phyloP scores from a whole-genome alignment of 2,329 filamentous ascomycete species.

The Phyllosticta citriasiana region DNA sequence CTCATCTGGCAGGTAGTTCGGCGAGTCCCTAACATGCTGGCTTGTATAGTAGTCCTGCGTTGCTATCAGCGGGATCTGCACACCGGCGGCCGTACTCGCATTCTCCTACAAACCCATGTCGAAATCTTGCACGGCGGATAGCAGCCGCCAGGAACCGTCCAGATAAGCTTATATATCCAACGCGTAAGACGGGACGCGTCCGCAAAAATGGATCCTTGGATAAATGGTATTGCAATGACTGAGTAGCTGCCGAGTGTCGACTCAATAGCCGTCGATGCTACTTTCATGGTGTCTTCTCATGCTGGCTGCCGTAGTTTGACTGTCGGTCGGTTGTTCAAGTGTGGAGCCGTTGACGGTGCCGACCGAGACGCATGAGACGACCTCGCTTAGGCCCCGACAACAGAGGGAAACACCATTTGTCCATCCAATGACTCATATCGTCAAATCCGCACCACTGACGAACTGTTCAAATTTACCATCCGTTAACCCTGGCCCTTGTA shows the following conservation, averaged over 20 bases:
- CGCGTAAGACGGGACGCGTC: background rate
- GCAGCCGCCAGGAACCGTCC: background rate
- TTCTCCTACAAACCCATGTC: background rate
- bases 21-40: background rate
- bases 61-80: background rate
- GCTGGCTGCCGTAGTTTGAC: background rate
- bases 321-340: background rate
- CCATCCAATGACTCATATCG: background rate
- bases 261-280: too few species aligned
- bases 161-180: background rate
- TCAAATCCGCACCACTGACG: background rate
- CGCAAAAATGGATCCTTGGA: background rate
- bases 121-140: background rate
- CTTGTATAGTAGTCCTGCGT: background rate
- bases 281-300: too few species aligned
- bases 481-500: background rate
- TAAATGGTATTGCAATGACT: background rate
- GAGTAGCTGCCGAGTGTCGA: too few species aligned
- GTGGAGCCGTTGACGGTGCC: background rate
- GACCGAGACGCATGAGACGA: background rate
- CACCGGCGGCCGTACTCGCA: background rate
- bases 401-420: background rate
- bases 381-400: background rate
- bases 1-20: background rate
- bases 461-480: background rate